Conservation (phyloP, 2,329 filamentous ascomycete species). For the Rutstroemia sydowiana region DNA sequence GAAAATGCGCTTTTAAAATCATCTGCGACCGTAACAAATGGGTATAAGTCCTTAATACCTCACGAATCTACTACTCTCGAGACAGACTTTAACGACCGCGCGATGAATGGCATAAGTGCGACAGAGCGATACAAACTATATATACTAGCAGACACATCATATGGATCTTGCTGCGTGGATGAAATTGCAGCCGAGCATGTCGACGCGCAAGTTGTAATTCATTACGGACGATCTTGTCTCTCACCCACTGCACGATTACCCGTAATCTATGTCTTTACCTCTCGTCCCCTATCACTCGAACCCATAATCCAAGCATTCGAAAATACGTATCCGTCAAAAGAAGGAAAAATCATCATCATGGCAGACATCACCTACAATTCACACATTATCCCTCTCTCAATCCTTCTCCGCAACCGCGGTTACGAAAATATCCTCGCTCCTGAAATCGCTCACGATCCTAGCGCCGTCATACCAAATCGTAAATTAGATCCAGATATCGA, state of each 20-base stretch:
- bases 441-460: slow-evolving; percentile 67
- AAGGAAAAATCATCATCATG: slow-evolving; percentile 66
- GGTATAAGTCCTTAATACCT: slow-evolving; percentile 1
- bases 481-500: slow-evolving; percentile 38
- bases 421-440: slow-evolving; percentile 66
- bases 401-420: slow-evolving; percentile 50
- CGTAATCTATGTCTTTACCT: slow-evolving; percentile 86
- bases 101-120: not conserved
- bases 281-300: slow-evolving; percentile 57
- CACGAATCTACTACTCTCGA: slow-evolving; percentile 13
- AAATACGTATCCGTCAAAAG: slow-evolving; percentile 52
- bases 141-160: slow-evolving; percentile 91
- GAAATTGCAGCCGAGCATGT: slow-evolving; percentile 94
- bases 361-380: slow-evolving; percentile 83
- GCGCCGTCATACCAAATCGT: slow-evolving; percentile 77
- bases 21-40: slow-evolving; percentile 4
- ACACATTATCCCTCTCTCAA: slow-evolving; percentile 56
- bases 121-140: slow-evolving; percentile 44
- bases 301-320: slow-evolving; percentile 52
- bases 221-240: slow-evolving; percentile 88
- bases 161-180: slow-evolving; percentile 94
- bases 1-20: slow-evolving; percentile 38
- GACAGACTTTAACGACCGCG: slow-evolving; percentile 16
- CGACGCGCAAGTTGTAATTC: slow-evolving; percentile 82
- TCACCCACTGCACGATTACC: slow-evolving; percentile 83